These are phyloP conservation scores for Pistacia atlantica DNA, from an alignment of 345 rosid species.

Conservation along the genomic window DNA sequence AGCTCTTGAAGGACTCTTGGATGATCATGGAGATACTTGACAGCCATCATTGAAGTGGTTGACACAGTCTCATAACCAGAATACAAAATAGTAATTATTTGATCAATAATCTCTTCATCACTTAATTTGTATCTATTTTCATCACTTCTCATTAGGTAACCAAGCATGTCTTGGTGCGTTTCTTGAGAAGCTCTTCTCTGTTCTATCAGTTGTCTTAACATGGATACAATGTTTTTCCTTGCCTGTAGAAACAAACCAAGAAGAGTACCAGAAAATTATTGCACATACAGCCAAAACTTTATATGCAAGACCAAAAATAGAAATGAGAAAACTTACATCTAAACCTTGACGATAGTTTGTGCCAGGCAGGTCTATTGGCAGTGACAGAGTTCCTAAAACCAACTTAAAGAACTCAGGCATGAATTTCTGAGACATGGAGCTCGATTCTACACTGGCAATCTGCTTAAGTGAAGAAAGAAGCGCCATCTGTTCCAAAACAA, in stretches of 20 bases:
- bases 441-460: conserved; percentile 51
- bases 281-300: neutral
- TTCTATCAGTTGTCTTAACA: conserved; percentile 52
- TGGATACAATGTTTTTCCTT: conserved; percentile 54
- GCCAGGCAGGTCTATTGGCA: conserved; percentile 75
- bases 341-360: conserved; percentile 62
- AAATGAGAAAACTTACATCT: conserved; percentile 41
- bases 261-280: neutral
- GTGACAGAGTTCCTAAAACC: conserved; percentile 74
- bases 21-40: conserved; percentile 84
- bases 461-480: conserved; percentile 73
- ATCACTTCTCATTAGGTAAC: conserved; percentile 59
- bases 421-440: conserved; percentile 40
- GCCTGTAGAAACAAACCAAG: conserved; percentile 44
- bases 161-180: conserved; percentile 65
- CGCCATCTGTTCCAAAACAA: conserved; percentile 55
- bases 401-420: conserved; percentile 74
- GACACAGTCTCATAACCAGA: conserved; percentile 92
- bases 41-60: conserved; percentile 88
- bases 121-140: conserved; percentile 44
- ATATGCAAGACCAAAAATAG: neutral
- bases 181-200: conserved; percentile 55
- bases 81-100: conserved; percentile 70
- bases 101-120: conserved; percentile 80
- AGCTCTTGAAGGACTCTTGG: conserved; percentile 69